phyloP scores from a whole-genome alignment of 1,284 basidiomycete genomes.

The Lentinus polychrous region DNA sequence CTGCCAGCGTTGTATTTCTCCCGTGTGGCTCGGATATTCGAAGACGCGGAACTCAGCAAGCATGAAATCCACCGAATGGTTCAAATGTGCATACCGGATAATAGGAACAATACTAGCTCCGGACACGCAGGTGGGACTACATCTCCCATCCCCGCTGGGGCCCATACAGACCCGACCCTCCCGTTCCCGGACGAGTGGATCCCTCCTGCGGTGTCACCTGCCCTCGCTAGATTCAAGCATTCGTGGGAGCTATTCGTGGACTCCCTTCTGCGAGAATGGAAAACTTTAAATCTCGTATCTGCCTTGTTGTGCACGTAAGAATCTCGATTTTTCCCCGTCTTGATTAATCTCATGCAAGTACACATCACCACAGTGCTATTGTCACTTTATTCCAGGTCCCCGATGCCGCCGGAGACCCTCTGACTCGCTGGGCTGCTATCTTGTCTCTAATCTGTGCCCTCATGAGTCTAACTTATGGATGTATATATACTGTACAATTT shows the following conservation, averaged over 20 bases:
- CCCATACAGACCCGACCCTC: constrained; percentile 20
- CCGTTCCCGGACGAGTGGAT: constrained; percentile 65
- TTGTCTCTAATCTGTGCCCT: constrained; percentile 62
- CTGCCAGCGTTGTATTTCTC: constrained; percentile 70
- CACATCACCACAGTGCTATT: constrained; percentile 45
- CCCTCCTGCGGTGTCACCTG: constrained; percentile 47
- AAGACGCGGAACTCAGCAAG: constrained; percentile 67
- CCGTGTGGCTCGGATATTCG: constrained; percentile 63
- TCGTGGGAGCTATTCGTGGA: constrained; percentile 72
- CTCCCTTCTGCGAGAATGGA: constrained; percentile 66
- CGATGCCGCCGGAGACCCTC: constrained; percentile 50
- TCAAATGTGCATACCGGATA: constrained; percentile 30
- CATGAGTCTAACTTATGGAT: constrained; percentile 71
- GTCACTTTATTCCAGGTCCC: constrained; percentile 68
- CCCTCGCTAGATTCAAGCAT: constrained; percentile 56
- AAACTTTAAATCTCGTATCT: constrained; percentile 70
- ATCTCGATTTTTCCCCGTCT: constrained; percentile 21
- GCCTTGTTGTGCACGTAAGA: constrained; percentile 64
- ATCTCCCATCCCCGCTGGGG: neutral
- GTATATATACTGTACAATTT: constrained; percentile 71
- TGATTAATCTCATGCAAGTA: neutral
- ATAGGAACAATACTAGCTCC: neutral
- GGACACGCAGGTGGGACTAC: too few relatives aligned
- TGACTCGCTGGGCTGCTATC: constrained; percentile 61
- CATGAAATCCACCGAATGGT: constrained; percentile 69